phyloP scores from a whole-genome alignment of 2,329 filamentous ascomycete species.

The Fusarium compactum region DNA sequence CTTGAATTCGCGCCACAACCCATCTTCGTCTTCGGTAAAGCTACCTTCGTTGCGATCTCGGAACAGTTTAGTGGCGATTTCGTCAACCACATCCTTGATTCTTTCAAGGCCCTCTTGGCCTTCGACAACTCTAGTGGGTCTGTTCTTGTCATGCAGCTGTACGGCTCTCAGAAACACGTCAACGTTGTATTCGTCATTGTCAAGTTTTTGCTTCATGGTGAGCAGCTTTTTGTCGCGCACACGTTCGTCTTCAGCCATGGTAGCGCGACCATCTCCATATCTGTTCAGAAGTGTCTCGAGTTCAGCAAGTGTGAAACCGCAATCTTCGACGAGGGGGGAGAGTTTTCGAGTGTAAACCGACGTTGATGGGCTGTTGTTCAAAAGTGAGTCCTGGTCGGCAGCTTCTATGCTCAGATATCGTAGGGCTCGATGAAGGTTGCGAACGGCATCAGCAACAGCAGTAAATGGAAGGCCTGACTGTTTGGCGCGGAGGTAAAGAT shows the following conservation, averaged over 20 bases:
- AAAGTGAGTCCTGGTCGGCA: conserved; percentile 66
- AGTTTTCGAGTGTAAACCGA: conserved; percentile 64
- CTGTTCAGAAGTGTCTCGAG: conserved; percentile 66
- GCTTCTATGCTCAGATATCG: conserved; percentile 70
- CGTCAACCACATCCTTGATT: conserved; percentile 72
- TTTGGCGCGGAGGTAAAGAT: conserved; percentile 66
- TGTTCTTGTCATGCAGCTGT: conserved; percentile 62
- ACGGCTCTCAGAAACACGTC: conserved; percentile 69
- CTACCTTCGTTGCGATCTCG: conserved; percentile 55
- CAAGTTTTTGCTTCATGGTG: conserved; percentile 60
- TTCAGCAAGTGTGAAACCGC: conserved; percentile 66
- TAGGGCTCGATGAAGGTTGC: conserved; percentile 66
- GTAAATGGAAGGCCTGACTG: conserved; percentile 60
- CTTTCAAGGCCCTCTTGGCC: conserved; percentile 60
- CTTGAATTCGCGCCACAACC: conserved; percentile 69
- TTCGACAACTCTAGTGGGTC: conserved; percentile 51
- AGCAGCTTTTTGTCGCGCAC: conserved; percentile 55
- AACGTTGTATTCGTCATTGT: conserved; percentile 64
- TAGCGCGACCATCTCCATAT: conserved; percentile 51
- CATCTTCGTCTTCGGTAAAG: conserved; percentile 60
- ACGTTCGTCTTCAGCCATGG: conserved; percentile 48
- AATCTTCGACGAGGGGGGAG: conserved; percentile 65
- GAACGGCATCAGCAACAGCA: conserved; percentile 63
- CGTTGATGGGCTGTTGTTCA: conserved; percentile 57
- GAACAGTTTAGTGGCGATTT: conserved; percentile 65